Percentiles rank a stretch among this genome's conserved stretches.
Evolutionary conservation across 2,329 filamentous ascomycete species (phyloP).

Genomic region (Rhynchosporium secalis): DNA sequence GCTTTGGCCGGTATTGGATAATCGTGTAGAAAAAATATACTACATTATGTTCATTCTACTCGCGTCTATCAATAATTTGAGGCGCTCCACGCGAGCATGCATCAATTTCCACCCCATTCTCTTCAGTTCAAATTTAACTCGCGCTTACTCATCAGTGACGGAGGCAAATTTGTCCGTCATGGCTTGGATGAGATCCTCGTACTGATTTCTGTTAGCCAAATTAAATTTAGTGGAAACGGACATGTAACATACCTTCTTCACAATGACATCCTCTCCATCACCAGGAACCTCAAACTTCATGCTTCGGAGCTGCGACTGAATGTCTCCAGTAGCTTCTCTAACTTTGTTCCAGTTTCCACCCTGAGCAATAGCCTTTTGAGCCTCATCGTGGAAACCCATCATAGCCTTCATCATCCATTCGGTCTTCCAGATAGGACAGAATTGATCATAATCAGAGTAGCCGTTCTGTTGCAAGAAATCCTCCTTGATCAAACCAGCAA

Average conservation of each 20-base stretch:
- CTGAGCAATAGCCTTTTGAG: slow-evolving; percentile 90
- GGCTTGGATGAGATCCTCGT: slow-evolving; percentile 84
- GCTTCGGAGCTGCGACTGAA: slow-evolving; percentile 80
- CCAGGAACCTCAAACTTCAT: slow-evolving; percentile 97
- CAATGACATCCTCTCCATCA: slow-evolving; percentile 77
- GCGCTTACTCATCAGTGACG: slow-evolving; percentile 82
- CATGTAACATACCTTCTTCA: slow-evolving; percentile 70
- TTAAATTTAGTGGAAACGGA: not conserved
- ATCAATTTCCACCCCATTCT: slow-evolving; percentile 18
- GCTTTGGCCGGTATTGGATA: too few relatives aligned
- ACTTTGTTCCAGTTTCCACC: slow-evolving; percentile 93
- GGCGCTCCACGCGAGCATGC: not conserved
- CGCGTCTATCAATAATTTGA: slow-evolving; percentile 22
- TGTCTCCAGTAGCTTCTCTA: slow-evolving; percentile 82
- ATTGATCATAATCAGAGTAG: slow-evolving; percentile 98
- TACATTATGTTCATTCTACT: slow-evolving; percentile 30
- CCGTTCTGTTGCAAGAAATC: slow-evolving; percentile 99
- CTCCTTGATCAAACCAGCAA: slow-evolving; percentile 90
- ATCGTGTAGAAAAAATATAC: slow-evolving; percentile 29
- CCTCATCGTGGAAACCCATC: slow-evolving; percentile 96
- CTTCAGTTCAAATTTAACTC: not conserved
- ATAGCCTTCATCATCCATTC: slow-evolving; percentile 99
- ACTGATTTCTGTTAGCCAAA: slow-evolving; percentile 51
- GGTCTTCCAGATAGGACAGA: slow-evolving; percentile 99
- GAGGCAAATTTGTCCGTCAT: slow-evolving; percentile 98